Evolutionary conservation across 176 grass and related monocot species (phyloP).

Genomic region (Triticum timopheevii): DNA sequence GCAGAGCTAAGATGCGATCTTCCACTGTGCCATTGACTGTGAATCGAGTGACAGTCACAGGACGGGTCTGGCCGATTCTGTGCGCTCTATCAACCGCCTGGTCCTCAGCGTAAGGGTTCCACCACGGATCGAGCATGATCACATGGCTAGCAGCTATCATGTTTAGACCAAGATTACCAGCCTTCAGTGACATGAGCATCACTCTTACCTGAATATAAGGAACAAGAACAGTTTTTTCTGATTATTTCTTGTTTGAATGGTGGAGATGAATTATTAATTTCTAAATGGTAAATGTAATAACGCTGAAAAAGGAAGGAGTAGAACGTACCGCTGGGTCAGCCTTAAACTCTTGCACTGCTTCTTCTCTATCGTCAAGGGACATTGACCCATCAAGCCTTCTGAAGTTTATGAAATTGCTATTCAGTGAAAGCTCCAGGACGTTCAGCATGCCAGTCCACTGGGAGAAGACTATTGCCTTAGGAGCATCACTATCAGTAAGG

Average conservation of each 20-base stretch:
- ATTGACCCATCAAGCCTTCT: slow-evolving; percentile 84
- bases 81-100: slow-evolving; percentile 80
- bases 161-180: slow-evolving; percentile 80
- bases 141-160: slow-evolving; percentile 79
- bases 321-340: slow-evolving; percentile 56
- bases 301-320: neutral
- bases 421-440: slow-evolving; percentile 74
- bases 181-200: slow-evolving; percentile 88
- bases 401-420: slow-evolving; percentile 54
- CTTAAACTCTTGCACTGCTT: slow-evolving; percentile 72
- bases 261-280: neutral
- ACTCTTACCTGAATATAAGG: slow-evolving; percentile 77
- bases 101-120: slow-evolving; percentile 81
- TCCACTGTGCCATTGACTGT: slow-evolving; percentile 69
- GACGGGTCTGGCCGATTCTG: slow-evolving; percentile 75
- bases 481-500: slow-evolving; percentile 20
- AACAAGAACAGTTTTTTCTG: neutral
- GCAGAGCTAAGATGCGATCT: slow-evolving; percentile 79
- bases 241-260: neutral
- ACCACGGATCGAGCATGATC: slow-evolving; percentile 89
- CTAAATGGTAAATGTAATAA: neutral
- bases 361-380: slow-evolving; percentile 63
- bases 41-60: slow-evolving; percentile 66
- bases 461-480: slow-evolving; percentile 88
- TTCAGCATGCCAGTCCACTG: slow-evolving; percentile 97